Base-by-base conservation (phyloP, 257 asterid species). In the Solanum okadae region DNA sequence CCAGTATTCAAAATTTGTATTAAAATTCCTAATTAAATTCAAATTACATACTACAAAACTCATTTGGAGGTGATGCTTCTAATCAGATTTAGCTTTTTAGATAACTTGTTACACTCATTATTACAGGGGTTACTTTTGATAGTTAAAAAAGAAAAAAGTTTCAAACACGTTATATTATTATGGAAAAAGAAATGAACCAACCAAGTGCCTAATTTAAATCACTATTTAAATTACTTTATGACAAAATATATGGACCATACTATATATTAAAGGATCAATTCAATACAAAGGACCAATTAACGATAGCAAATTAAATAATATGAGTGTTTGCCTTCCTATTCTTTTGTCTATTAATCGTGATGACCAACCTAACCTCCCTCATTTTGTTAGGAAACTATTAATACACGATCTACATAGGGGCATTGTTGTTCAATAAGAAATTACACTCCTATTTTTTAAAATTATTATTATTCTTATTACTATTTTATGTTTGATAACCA, bases 21-120 rank as follows among this genome's bases (percentile, higher is more conserved):
- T 18, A 0, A 56, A 52, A 16, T 52, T 0, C 0, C 1, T 3
- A 16, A 16, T 6, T 52, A 15, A 52, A 5, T 52, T 52, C 4
- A 52, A 2, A 52, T 16, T 52, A 6, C 3, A 52, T 52, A 15
- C 61, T 16, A 49, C 22, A 15, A 52, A 18, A 52, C 4, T 18
- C 4, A 52, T 6, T 52, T 52, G 0, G 10, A 52, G 4, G 23
- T 16, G 23, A 52, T 10, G 2, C 63, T 6, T 52, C 23, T 52
- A 6, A 16, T 18, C 3, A 52, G 59, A 14, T 67, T 67, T 61
- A 27, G 34, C 23, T 29, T 70, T 27, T 29, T 0, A 70, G 29
- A 23, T 23, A 20, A 20, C 5, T 7, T 70, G 12, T 29, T 29
- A 34, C 23, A 1, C 38, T 29, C n/a, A 70, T 29, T 70, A 29